Conservation (phyloP, 2,329 filamentous ascomycete species). For the Fusarium tjaetaba region DNA sequence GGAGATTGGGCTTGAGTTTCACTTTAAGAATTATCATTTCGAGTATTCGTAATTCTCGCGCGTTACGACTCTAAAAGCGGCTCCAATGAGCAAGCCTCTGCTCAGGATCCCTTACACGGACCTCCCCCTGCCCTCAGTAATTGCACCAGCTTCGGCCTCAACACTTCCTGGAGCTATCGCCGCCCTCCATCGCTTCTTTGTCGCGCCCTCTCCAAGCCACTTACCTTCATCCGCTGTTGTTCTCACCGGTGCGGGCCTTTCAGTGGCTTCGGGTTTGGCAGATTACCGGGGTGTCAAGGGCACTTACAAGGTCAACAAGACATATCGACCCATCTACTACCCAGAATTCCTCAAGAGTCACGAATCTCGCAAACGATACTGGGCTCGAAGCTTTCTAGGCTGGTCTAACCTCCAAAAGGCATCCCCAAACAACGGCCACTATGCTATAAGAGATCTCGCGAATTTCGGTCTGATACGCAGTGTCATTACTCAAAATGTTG, state of each 20-base stretch:
- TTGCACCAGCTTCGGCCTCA: constrained; percentile 77
- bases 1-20: not conserved
- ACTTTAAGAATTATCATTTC: not conserved
- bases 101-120: constrained; percentile 93
- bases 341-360: constrained; percentile 87
- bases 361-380: constrained; percentile 90
- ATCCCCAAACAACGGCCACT: constrained; percentile 82
- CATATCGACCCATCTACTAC: constrained; percentile 91
- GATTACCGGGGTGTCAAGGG: constrained; percentile 92
- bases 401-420: constrained; percentile 86
- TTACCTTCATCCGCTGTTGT: constrained; percentile 60
- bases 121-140: constrained; percentile 77
- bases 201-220: constrained; percentile 62
- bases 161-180: constrained; percentile 78
- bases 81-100: constrained; percentile 72
- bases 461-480: constrained; percentile 75
- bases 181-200: constrained; percentile 81
- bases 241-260: constrained; percentile 87
- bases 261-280: constrained; percentile 89
- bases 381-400: constrained; percentile 93
- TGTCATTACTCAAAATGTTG: constrained; percentile 96
- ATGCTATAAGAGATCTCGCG: constrained; percentile 78
- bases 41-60: not conserved
- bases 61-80: not conserved
- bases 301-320: constrained; percentile 91